These are phyloP conservation scores for Furcasterigmium furcatum DNA, from an alignment of 2,329 filamentous ascomycete genomes.

Conservation along the genomic window DNA sequence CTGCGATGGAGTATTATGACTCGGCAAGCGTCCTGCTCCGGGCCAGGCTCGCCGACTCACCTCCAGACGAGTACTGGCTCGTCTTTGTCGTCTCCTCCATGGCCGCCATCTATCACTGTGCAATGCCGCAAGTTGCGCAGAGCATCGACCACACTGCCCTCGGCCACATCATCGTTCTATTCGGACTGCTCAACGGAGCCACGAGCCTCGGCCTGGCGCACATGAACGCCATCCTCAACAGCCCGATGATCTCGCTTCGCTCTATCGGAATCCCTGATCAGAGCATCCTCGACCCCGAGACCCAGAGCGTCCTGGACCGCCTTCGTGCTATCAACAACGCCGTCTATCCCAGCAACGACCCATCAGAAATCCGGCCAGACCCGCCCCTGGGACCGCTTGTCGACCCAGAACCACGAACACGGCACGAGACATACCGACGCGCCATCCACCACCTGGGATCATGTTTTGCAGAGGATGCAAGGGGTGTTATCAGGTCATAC, in stretches of 20 bases:
- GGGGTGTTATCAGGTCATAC: constrained; percentile 24
- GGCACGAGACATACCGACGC: constrained; percentile 11
- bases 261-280: constrained; percentile 10
- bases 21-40: constrained; percentile 26
- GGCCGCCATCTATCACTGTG: constrained; percentile 21
- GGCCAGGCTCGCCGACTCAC: constrained; percentile 18
- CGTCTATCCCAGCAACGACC: constrained; percentile 4
- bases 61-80: constrained; percentile 20
- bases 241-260: not conserved
- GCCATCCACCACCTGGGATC: constrained; percentile 21
- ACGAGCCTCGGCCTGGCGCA: not conserved
- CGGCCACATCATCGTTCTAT: constrained; percentile 11
- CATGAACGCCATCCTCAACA: not conserved
- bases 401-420: not conserved
- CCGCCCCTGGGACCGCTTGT: not conserved
- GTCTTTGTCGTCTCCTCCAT: constrained; percentile 26
- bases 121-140: constrained; percentile 18
- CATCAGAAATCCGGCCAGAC: not conserved
- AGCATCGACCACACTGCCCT: constrained; percentile 14
- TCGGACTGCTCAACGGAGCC: not conserved
- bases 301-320: constrained; percentile 14
- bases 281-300: constrained; percentile 10
- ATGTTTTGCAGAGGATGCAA: constrained; percentile 30
- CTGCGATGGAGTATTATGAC: constrained; percentile 29
- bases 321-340: constrained; percentile 16